Conservation (phyloP, 2,329 filamentous ascomycete species). For the Drechslera avenae region DNA sequence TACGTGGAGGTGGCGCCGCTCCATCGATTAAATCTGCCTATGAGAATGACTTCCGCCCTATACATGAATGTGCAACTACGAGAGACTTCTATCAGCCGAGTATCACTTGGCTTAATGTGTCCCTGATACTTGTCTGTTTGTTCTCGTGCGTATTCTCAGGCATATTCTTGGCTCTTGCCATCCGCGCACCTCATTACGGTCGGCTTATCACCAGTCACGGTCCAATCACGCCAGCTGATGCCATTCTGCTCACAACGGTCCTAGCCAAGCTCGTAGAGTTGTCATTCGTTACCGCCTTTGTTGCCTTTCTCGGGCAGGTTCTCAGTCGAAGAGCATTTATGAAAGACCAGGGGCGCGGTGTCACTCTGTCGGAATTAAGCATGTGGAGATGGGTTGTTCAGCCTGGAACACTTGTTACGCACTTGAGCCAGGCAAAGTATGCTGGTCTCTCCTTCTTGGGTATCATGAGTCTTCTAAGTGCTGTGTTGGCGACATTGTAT, state of each 20-base stretch:
- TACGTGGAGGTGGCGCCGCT: conserved; percentile 23
- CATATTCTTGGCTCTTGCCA: conserved; percentile 68
- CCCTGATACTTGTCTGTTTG: conserved; percentile 55
- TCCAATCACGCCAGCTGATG: conserved; percentile 64
- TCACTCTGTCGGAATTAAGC: conserved; percentile 76
- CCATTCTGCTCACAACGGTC: conserved; percentile 69
- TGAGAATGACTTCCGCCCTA: conserved; percentile 44
- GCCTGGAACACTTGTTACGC: conserved; percentile 73
- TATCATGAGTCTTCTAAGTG: conserved; percentile 65
- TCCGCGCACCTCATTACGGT: conserved; percentile 68
- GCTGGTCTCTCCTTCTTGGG: conserved; percentile 69
- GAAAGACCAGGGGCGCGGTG: conserved; percentile 61
- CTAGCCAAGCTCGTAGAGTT: conserved; percentile 79
- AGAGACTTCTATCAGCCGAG: conserved; percentile 48
- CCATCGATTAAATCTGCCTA: conserved; percentile 45
- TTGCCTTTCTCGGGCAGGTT: conserved; percentile 75
- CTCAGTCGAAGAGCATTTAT: conserved; percentile 71
- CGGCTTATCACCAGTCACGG: conserved; percentile 60
- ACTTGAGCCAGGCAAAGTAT: conserved; percentile 68
- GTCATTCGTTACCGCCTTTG: conserved; percentile 77
- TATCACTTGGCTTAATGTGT: conserved; percentile 56
- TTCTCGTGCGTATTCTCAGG: conserved; percentile 69
- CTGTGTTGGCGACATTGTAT: conserved; percentile 72
- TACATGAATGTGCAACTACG: conserved; percentile 44
- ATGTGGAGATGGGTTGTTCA: conserved; percentile 72